These are phyloP conservation scores for Cryphonectria japonica DNA, from an alignment of 2,329 filamentous ascomycete species.

Conservation along the genomic window DNA sequence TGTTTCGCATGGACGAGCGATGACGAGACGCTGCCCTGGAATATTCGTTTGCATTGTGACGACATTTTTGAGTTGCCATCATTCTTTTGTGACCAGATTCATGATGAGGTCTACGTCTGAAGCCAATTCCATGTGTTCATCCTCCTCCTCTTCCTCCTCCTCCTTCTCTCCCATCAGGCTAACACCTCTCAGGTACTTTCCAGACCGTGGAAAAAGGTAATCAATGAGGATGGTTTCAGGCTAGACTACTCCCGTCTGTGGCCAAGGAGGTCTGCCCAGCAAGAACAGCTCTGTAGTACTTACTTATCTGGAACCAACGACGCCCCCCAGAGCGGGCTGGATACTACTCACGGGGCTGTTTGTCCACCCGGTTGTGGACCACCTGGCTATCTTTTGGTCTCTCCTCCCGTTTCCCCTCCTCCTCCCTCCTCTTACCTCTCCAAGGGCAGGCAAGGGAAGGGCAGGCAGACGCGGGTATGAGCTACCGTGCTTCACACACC, in stretches of 20 bases:
- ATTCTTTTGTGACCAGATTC: not conserved
- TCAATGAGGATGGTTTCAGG: not conserved
- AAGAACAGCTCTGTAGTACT: not conserved
- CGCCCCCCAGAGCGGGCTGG: not conserved
- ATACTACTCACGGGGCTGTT: conserved; percentile 1
- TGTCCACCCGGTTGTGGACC: conserved; percentile 1
- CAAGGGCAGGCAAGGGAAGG: not conserved
- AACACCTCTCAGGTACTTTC: not conserved
- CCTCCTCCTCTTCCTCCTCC: not conserved
- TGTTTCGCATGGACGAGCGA: not conserved
- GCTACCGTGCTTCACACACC: not conserved
- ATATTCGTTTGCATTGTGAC: not conserved
- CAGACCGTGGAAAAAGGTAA: not conserved
- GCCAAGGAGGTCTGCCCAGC: not conserved
- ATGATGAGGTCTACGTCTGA: not conserved
- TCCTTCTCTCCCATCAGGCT: not conserved
- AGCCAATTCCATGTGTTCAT: not conserved
- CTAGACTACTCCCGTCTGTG: not conserved
- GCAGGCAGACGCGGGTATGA: not conserved
- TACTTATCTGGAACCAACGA: not conserved
- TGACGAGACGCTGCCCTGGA: not conserved
- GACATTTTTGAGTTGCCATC: not conserved
- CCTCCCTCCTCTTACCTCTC: not conserved
- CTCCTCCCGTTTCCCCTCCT: not conserved
- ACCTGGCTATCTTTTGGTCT: conserved; percentile 1